Conservation (phyloP, 2,329 filamentous ascomycete species). For the Aspergillus terreus region DNA sequence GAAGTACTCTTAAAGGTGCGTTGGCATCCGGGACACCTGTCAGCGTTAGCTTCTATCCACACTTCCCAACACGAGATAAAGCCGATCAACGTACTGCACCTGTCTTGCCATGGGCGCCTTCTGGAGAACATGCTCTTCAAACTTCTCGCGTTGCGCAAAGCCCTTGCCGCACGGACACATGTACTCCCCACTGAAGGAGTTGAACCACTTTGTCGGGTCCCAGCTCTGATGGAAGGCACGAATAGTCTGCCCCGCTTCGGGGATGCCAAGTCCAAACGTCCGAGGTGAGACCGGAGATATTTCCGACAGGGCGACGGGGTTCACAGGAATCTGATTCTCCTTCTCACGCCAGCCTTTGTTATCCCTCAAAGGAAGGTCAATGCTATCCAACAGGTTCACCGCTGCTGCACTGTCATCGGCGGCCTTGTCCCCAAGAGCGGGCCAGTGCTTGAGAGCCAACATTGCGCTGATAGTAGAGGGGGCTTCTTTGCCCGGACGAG, state of each 20-base stretch:
- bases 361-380: constrained; percentile 3
- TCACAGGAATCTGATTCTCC: neutral
- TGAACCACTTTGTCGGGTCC: constrained; percentile 30
- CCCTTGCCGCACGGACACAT: constrained; percentile 31
- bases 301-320: neutral
- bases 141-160: constrained; percentile 22
- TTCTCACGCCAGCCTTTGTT: neutral
- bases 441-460: constrained; percentile 24
- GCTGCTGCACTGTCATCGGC: neutral
- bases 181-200: constrained; percentile 26
- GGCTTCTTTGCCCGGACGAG: neutral
- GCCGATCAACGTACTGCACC: constrained; percentile 15
- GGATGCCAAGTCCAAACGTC: constrained; percentile 2
- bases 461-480: constrained; percentile 1
- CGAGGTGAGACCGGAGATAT: neutral
- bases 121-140: constrained; percentile 32
- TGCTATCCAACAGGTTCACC: constrained; percentile 19
- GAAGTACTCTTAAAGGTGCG: constrained; percentile 35
- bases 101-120: constrained; percentile 13
- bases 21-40: constrained; percentile 38
- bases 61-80: too few species aligned
- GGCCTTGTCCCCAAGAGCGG: constrained; percentile 5
- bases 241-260: constrained; percentile 12
- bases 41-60: neutral
- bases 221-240: constrained; percentile 16